phyloP scores from a whole-genome alignment of 2,329 filamentous ascomycete species.

The Zelopaecilomyces penicillatus region DNA sequence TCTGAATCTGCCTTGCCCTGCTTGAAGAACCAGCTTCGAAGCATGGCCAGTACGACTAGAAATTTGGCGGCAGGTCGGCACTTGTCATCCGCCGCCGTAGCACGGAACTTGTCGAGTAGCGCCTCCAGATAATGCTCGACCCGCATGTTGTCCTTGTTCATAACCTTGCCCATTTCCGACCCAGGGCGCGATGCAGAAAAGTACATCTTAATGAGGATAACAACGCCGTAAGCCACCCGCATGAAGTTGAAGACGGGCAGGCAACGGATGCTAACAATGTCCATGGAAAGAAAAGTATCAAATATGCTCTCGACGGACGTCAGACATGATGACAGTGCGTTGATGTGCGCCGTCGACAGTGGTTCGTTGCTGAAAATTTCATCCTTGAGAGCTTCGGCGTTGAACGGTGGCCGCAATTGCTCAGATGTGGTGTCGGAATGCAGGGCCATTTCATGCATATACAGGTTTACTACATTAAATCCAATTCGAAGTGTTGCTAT shows the following conservation, averaged over 20 bases:
- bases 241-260: conserved; percentile 65
- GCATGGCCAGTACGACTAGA: conserved; percentile 59
- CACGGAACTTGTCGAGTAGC: conserved; percentile 60
- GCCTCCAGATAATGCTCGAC: conserved; percentile 58
- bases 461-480: conserved; percentile 58
- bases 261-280: conserved; percentile 49
- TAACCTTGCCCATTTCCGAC: conserved; percentile 60
- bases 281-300: conserved; percentile 55
- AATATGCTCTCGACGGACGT: conserved; percentile 59
- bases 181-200: conserved; percentile 56
- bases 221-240: conserved; percentile 61
- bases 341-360: conserved; percentile 47
- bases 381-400: conserved; percentile 35
- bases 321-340: conserved; percentile 59
- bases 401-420: conserved; percentile 40
- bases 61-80: conserved; percentile 63
- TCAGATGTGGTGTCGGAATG: conserved; percentile 54
- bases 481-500: conserved; percentile 54
- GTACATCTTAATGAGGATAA: conserved; percentile 67
- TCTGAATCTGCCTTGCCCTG: conserved; percentile 25
- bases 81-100: conserved; percentile 53
- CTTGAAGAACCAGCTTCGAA: conserved; percentile 60
- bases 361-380: conserved; percentile 33
- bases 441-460: conserved; percentile 68
- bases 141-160: conserved; percentile 59